Conservation (phyloP, 352 stramenopile genomes). For the Thraustochytrium sp. region DNA sequence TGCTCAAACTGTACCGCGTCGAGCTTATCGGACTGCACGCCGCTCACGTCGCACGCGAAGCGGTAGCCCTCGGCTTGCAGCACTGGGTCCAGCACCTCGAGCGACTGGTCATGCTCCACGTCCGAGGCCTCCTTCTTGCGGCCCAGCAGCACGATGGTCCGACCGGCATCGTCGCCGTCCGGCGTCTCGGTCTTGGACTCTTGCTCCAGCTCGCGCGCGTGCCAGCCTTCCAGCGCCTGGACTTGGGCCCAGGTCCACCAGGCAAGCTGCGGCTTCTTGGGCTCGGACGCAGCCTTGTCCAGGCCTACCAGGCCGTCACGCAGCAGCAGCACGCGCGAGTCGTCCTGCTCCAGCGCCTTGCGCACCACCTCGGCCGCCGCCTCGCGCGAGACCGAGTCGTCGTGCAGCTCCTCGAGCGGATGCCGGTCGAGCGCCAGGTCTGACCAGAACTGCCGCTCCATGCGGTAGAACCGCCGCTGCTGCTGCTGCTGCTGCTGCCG, state of each 20-base stretch:
- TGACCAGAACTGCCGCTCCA: slow-evolving; percentile 18
- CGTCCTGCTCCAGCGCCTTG: neutral
- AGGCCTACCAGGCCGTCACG: neutral
- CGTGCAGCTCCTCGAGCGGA: neutral
- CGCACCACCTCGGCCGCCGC: neutral
- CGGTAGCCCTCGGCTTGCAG: neutral
- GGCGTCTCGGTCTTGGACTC: neutral
- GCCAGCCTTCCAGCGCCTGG: neutral
- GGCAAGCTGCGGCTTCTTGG: neutral
- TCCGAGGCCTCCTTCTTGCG: neutral
- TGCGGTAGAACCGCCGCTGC: neutral
- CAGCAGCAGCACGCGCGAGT: neutral
- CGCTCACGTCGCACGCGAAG: slow-evolving; percentile 5
- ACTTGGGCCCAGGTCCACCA: slow-evolving; percentile 1
- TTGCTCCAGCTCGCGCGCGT: neutral
- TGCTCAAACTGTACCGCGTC: neutral
- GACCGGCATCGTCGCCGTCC: neutral
- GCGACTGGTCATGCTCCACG: neutral
- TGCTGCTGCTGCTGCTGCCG: too few relatives aligned
- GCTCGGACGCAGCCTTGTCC: neutral
- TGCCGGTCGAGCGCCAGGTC: neutral
- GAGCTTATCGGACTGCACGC: neutral
- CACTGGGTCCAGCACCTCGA: neutral
- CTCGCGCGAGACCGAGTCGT: neutral
- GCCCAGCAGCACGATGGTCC: neutral